phyloP scores from a whole-genome alignment of 352 stramenopile species.

The Phytopythium kandeliae region DNA sequence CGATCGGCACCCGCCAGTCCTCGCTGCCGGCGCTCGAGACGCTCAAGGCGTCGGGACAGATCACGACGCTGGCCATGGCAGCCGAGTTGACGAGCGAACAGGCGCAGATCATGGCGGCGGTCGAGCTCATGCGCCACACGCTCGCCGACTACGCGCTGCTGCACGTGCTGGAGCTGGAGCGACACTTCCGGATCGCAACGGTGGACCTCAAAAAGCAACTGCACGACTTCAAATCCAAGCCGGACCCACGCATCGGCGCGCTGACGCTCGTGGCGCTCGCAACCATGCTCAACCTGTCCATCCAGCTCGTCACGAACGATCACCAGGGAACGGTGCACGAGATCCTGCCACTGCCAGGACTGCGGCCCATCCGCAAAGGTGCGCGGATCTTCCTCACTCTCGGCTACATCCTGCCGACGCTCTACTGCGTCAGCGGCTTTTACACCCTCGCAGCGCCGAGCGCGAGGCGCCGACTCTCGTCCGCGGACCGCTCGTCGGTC shows the following conservation, averaged over 20 bases:
- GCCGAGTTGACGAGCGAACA: slow-evolving; percentile 7
- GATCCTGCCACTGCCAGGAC: slow-evolving; percentile 43
- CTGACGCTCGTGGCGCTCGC: slow-evolving; percentile 66
- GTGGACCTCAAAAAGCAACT: slow-evolving; percentile 78
- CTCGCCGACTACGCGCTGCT: slow-evolving; percentile 69
- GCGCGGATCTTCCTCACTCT: slow-evolving; percentile 48
- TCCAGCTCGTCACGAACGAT: slow-evolving; percentile 78
- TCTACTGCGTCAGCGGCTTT: slow-evolving; percentile 60
- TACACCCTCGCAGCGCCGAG: slow-evolving; percentile 48
- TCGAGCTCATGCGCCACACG: slow-evolving; percentile 53
- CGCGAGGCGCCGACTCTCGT: not conserved
- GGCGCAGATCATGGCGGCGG: slow-evolving; percentile 19
- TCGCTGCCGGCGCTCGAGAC: not conserved
- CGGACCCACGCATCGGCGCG: slow-evolving; percentile 49
- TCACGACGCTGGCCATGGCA: not conserved
- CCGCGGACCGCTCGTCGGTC: not conserved
- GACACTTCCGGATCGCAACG: slow-evolving; percentile 39
- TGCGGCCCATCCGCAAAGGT: slow-evolving; percentile 48
- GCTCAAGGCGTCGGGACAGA: not conserved
- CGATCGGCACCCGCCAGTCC: not conserved
- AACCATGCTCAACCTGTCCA: slow-evolving; percentile 71
- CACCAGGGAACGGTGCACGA: slow-evolving; percentile 59
- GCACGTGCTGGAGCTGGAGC: slow-evolving; percentile 45
- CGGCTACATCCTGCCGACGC: slow-evolving; percentile 69
- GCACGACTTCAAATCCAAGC: slow-evolving; percentile 64